Conservation (phyloP, 2,329 filamentous ascomycete genomes). For the Acephala macrosclerotiorum region DNA sequence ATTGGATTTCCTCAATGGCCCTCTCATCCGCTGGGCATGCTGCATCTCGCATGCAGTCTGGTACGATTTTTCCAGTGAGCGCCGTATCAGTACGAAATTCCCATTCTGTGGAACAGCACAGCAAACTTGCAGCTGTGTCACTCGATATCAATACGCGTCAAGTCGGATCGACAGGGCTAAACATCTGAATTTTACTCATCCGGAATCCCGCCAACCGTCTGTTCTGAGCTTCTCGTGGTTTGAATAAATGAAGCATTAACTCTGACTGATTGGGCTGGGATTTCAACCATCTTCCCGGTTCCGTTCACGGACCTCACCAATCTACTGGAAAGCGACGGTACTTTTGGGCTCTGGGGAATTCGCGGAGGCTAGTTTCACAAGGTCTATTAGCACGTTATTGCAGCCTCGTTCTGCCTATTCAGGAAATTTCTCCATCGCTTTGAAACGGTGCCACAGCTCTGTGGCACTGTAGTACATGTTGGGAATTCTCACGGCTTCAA, state of each 20-base stretch:
- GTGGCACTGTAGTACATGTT: neutral
- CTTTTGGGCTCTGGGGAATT: neutral
- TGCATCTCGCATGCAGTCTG: constrained; percentile 2
- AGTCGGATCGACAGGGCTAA: neutral
- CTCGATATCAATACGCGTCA: neutral
- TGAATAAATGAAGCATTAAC: neutral
- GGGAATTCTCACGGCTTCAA: neutral
- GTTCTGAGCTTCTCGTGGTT: neutral
- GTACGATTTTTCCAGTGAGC: neutral
- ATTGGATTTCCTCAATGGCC: no score
- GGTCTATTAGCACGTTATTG: constrained; percentile 14
- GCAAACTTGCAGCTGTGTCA: neutral
- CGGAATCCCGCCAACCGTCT: neutral
- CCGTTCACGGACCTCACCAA: constrained; percentile 4
- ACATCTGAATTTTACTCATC: neutral
- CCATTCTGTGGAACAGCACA: neutral
- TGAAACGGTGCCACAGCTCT: constrained; percentile 6
- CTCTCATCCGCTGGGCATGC: neutral
- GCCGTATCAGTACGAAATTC: neutral
- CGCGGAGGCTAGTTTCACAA: constrained; percentile 5
- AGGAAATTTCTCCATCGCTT: neutral
- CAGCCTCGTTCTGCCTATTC: neutral
- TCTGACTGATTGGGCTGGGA: constrained; percentile 5
- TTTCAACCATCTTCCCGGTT: neutral
- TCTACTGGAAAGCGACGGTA: neutral